Evolutionary conservation across 2,329 filamentous ascomycete species (phyloP).

Genomic region (Aspergillus carbonarius): DNA sequence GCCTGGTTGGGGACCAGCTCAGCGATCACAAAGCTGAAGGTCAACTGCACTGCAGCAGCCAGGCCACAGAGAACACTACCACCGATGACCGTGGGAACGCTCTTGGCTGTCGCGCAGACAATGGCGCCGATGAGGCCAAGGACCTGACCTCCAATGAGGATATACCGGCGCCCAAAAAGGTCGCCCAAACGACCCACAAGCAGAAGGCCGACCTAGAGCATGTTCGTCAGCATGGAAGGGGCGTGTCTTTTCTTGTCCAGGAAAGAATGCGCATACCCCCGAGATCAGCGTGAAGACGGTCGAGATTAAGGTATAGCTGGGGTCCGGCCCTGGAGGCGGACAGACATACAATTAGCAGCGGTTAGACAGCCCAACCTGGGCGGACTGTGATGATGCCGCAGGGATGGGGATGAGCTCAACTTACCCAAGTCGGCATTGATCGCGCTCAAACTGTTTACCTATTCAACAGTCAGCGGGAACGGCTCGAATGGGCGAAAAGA

Average conservation of each 20-base stretch:
- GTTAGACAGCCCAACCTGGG: too few relatives aligned
- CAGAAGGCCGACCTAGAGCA: conserved; percentile 24
- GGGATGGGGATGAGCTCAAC: neutral
- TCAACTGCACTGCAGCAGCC: conserved; percentile 38
- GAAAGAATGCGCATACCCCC: neutral
- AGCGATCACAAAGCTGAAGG: conserved; percentile 38
- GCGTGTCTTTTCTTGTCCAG: neutral
- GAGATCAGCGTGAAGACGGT: conserved; percentile 27
- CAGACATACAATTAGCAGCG: neutral
- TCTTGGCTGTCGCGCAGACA: conserved; percentile 37
- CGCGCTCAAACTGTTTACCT: conserved; percentile 19
- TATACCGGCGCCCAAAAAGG: conserved; percentile 39
- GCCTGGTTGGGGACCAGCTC: conserved; percentile 43
- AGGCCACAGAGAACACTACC: conserved; percentile 41
- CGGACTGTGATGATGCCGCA: neutral
- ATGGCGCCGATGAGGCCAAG: conserved; percentile 40
- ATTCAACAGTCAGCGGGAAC: neutral
- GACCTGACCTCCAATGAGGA: conserved; percentile 28
- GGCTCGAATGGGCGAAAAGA: too few relatives aligned
- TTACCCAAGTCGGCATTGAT: conserved; percentile 29
- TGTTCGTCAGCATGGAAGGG: neutral
- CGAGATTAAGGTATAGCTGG: conserved; percentile 29
- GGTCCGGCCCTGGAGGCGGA: conserved; percentile 20
- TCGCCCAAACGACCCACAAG: conserved; percentile 36
- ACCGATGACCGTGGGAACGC: conserved; percentile 39